A percentile compares a stretch with the other conserved stretches of the same genome.
These are phyloP conservation scores for Circinella minor DNA, from an alignment of 371 early-diverging fungal species.

Conservation along the genomic window DNA sequence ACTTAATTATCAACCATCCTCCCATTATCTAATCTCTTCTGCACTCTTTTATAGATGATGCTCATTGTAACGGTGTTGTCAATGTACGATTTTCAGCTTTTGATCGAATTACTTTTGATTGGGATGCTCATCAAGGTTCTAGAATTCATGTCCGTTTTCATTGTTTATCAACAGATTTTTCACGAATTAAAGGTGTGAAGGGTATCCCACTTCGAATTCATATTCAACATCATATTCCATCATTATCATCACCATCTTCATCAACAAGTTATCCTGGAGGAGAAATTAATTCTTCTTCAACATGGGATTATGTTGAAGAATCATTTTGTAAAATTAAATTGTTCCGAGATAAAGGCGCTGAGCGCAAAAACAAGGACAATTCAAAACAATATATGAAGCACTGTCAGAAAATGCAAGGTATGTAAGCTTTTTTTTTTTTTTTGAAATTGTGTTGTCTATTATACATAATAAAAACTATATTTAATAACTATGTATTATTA, in stretches of 20 bases:
- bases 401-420: constrained; percentile 58
- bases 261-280: not conserved
- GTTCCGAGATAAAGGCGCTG: constrained; percentile 80
- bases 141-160: constrained; percentile 77
- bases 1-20: too few relatives aligned
- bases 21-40: not conserved
- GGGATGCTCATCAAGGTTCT: constrained; percentile 74
- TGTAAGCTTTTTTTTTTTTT: constrained; percentile 1
- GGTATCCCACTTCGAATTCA: constrained; percentile 74
- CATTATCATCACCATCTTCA: not conserved
- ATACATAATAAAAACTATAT: too few relatives aligned
- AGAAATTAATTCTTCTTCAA: not conserved
- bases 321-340: constrained; percentile 73
- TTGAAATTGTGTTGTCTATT: too few relatives aligned
- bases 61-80: constrained; percentile 47
- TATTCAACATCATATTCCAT: constrained; percentile 27
- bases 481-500: constrained; percentile 19
- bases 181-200: constrained; percentile 84
- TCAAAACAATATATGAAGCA: constrained; percentile 60
- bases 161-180: constrained; percentile 84
- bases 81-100: constrained; percentile 64
- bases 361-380: constrained; percentile 69
- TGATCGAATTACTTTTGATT: constrained; percentile 77
- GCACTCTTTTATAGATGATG: constrained; percentile 23
- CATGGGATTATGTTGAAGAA: constrained; percentile 46